These are phyloP conservation scores for Dinochytrium kinnereticum DNA, from an alignment of 371 early-diverging fungal genomes.

Conservation along the genomic window DNA sequence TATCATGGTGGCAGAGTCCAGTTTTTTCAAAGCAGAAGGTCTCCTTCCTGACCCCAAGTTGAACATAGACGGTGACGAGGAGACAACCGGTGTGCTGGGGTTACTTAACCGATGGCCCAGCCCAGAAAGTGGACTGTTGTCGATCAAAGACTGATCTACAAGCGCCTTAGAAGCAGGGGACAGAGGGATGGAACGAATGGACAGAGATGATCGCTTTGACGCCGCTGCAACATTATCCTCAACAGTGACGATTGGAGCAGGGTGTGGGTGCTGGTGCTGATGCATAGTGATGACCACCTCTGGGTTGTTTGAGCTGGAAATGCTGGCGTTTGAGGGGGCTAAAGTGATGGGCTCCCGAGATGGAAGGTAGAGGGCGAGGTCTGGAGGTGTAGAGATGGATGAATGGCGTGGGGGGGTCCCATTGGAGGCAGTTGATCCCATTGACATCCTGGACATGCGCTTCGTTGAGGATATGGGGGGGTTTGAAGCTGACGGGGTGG, in stretches of 20 bases:
- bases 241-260: neutral
- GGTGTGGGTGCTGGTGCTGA: neutral
- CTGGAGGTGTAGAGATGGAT: neutral
- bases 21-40: no score
- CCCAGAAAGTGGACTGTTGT: neutral
- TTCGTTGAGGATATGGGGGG: no score
- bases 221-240: neutral
- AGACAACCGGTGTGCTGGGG: neutral
- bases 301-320: neutral
- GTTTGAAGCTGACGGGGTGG: no score
- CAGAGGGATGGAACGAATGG: neutral
- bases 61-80: neutral
- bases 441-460: neutral
- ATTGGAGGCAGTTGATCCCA: no score
- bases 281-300: constrained; percentile 6
- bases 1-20: neutral
- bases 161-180: constrained; percentile 5
- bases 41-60: neutral
- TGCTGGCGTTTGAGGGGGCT: no score
- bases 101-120: neutral
- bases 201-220: neutral
- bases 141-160: neutral
- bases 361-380: neutral
- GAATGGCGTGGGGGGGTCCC: neutral
- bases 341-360: neutral